Evolutionary conservation across 192 early-diverging fungal species (phyloP), one percentile per base, ranked within the genome.

Genomic region (Oehlia diaphana): DNA sequence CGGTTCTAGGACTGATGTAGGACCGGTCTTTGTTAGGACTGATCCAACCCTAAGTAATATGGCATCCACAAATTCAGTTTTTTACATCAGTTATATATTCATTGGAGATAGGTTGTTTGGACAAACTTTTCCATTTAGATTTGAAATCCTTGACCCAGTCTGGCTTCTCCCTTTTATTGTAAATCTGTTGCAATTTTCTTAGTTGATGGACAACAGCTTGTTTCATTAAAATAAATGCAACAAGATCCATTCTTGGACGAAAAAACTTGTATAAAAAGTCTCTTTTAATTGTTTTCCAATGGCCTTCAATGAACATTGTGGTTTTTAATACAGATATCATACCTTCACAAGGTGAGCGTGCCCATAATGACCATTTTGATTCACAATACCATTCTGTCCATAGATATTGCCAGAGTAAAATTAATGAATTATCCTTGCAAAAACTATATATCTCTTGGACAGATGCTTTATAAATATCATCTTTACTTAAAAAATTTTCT

Each of bases 201-300:
- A 12, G 12, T 16, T 68, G 16, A 39, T 68, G 16, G 16, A 16
- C 2, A 35, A 68, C 37, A 33, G 42, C 66, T 35, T 68, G 28
- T 47, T 71, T 71, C 31, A 47, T 71, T 13, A 71, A 71, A 39
- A 71, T 71, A 71, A 49, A 71, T 71, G 28, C 28, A 71, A 71
- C 69, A 71, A 71, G 35, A n/a, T 71, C 12, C 16, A 71, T 71
- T 47, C 19, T 8, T 5, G 12, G 39, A 21, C 16, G 9, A 47
- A 71, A 71, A 47, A 71, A 44, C 37, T 39, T 44, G 28, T 71
- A 71, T 47, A 47, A 47, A 21, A 71, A 71, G 39, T 44, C 23
- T 47, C 28, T 19, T 49, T 71, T 71, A 3, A 71, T 2, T 44
- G 9, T 71, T 71, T 71, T 71, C 12, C 37, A 71, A 4, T 71